phyloP scores from a whole-genome alignment of 257 asterid species.

The Solanum raphanifolium region DNA sequence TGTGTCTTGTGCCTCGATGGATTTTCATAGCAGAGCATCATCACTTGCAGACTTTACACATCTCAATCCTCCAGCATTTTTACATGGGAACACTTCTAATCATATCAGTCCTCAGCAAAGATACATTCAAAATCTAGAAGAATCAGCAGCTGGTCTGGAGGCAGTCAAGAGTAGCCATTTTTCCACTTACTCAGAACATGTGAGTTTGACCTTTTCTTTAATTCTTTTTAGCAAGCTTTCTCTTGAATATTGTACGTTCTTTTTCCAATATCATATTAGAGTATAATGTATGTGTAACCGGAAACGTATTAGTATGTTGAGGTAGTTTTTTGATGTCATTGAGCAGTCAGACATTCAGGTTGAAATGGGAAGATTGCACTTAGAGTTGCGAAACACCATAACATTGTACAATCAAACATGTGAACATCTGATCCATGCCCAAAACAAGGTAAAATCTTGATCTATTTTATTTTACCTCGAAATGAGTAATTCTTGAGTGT shows the following conservation, averaged over 20 bases:
- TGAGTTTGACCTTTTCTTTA: constrained; percentile 9
- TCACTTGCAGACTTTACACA: constrained; percentile 17
- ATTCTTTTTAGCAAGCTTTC: not conserved
- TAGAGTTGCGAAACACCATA: constrained; percentile 46
- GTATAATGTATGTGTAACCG: not conserved
- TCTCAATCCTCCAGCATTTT: constrained; percentile 19
- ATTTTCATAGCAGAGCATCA: constrained; percentile 10
- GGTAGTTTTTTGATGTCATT: constrained; percentile 6
- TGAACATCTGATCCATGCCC: constrained; percentile 55
- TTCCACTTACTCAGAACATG: constrained; percentile 38
- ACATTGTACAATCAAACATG: constrained; percentile 64
- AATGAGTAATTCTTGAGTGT: not conserved
- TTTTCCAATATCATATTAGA: not conserved
- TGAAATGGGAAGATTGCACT: constrained; percentile 50
- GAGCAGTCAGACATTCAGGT: constrained; percentile 40
- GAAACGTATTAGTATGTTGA: not conserved
- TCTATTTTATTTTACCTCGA: constrained; percentile 4
- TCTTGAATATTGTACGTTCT: constrained; percentile 2
- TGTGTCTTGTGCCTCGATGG: constrained; percentile 26
- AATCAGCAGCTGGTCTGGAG: constrained; percentile 8
- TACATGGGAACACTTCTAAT: constrained; percentile 8
- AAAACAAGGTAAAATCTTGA: constrained; percentile 45
- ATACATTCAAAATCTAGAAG: constrained; percentile 19
- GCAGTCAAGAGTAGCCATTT: constrained; percentile 16
- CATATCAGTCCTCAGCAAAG: constrained; percentile 8